Percentiles rank a stretch among this genome's conserved stretches.
phyloP scores from a whole-genome alignment of 768 basidiomycete species.

The Russula foetens region DNA sequence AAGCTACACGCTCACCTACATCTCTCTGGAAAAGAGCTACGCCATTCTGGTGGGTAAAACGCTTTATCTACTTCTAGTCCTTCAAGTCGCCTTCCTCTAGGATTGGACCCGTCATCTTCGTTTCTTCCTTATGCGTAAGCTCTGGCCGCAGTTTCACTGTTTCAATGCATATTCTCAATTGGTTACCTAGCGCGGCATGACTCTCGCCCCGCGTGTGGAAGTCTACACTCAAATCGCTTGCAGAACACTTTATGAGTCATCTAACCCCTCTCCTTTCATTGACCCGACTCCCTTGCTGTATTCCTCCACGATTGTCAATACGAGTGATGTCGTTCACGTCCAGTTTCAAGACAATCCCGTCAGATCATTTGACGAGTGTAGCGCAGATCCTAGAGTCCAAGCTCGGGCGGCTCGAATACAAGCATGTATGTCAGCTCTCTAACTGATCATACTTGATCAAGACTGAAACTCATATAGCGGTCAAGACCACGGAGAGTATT shows the following conservation, averaged over 20 bases:
- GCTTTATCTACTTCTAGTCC: background rate
- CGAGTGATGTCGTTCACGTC: background rate
- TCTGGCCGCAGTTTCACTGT: background rate
- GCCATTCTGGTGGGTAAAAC: background rate
- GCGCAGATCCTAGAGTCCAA: conserved; percentile 17
- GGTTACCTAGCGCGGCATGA: conserved; percentile 16
- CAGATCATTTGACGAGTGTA: conserved; percentile 12
- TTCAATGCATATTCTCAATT: background rate
- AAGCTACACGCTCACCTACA: background rate
- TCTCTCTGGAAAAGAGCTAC: conserved; percentile 10
- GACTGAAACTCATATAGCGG: conserved; percentile 5
- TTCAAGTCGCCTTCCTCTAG: background rate
- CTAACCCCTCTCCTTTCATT: background rate
- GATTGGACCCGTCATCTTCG: conserved; percentile 18
- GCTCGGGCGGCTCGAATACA: conserved; percentile 21
- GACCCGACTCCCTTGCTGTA: background rate
- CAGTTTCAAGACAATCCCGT: conserved; percentile 1
- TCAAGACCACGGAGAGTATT: conserved; percentile 21
- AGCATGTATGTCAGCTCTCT: conserved; percentile 13
- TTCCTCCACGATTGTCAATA: background rate
- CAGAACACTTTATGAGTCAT: conserved; percentile 8
- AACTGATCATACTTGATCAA: background rate
- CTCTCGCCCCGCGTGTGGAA: conserved; percentile 20
- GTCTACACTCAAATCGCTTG: conserved; percentile 21
- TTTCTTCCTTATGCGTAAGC: conserved; percentile 19